These are phyloP conservation scores for Tardiomyces depauwii DNA, from an alignment of 1,139 yeast species.

Conservation along the genomic window DNA sequence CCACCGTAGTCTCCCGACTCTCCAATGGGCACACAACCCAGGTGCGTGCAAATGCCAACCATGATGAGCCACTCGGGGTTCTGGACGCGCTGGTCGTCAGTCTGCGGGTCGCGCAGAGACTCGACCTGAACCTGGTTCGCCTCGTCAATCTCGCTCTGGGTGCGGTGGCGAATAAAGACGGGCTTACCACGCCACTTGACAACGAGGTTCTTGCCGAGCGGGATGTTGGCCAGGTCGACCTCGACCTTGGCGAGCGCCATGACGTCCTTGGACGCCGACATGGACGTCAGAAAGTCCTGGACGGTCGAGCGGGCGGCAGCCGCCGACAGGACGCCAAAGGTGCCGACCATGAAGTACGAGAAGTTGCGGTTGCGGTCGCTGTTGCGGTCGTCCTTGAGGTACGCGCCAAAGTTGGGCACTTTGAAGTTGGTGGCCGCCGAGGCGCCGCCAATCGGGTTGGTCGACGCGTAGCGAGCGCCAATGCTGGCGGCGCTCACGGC, in stretches of 20 bases:
- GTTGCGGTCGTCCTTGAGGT: constrained; percentile 63
- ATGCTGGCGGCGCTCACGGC: not conserved
- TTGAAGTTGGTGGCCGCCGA: constrained; percentile 50
- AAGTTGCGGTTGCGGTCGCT: constrained; percentile 70
- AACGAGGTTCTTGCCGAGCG: constrained; percentile 96
- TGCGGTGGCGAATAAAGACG: constrained; percentile 98
- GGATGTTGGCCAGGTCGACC: constrained; percentile 87
- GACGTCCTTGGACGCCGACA: constrained; percentile 98
- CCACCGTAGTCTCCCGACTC: constrained; percentile 99
- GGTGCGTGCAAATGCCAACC: constrained; percentile 99
- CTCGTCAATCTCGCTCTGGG: constrained; percentile 84
- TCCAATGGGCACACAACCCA: constrained; percentile 99
- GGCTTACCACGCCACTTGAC: constrained; percentile 99
- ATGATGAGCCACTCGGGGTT: constrained; percentile 98
- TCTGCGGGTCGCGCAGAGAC: constrained; percentile 85
- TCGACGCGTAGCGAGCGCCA: constrained; percentile 9
- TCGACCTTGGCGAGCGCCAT: constrained; percentile 99
- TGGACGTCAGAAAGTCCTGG: constrained; percentile 82
- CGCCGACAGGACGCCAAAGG: constrained; percentile 86
- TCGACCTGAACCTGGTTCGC: constrained; percentile 74
- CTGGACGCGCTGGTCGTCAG: constrained; percentile 86
- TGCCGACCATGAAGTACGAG: constrained; percentile 96
- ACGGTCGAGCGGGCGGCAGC: constrained; percentile 98
- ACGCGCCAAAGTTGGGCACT: constrained; percentile 84
- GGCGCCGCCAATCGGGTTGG: constrained; percentile 28